Evolutionary conservation across 164 flowering plant species (phyloP).

Genomic region (Malania oleifera): DNA sequence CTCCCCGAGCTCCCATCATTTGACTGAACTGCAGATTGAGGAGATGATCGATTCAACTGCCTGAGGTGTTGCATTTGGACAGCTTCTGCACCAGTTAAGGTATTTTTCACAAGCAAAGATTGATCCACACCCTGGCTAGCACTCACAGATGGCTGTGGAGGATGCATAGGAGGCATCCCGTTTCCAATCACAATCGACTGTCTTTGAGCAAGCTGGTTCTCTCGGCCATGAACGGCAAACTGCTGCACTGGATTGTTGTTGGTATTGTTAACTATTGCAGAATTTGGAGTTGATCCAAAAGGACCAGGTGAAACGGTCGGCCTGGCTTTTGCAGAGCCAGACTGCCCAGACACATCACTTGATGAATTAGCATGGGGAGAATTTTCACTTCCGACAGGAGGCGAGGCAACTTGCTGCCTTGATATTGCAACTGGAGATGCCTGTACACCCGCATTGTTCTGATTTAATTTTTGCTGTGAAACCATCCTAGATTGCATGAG

Average conservation of each 20-base stretch:
- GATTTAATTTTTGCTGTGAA: slow-evolving; percentile 64
- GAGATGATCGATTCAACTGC: slow-evolving; percentile 52
- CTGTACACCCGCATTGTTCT: slow-evolving; percentile 40
- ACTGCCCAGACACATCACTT: slow-evolving; percentile 73
- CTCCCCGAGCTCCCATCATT: slow-evolving; percentile 36
- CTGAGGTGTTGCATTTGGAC: slow-evolving; percentile 54
- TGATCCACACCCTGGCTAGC: slow-evolving; percentile 45
- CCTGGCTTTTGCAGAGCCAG: slow-evolving; percentile 54
- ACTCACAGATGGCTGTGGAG: slow-evolving; percentile 50
- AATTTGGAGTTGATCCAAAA: slow-evolving; percentile 36
- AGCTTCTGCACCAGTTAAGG: slow-evolving; percentile 34
- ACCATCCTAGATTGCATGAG: slow-evolving; percentile 69
- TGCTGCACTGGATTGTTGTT: slow-evolving; percentile 47
- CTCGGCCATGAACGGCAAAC: slow-evolving; percentile 42
- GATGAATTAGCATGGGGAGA: slow-evolving; percentile 67
- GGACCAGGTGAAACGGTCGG: slow-evolving; percentile 44
- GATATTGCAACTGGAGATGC: slow-evolving; percentile 35
- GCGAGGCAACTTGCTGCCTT: slow-evolving; percentile 61
- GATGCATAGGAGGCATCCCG: slow-evolving; percentile 60
- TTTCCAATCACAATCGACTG: slow-evolving; percentile 40
- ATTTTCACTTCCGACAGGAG: slow-evolving; percentile 53
- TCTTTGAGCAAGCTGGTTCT: slow-evolving; percentile 47
- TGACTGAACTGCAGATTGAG: slow-evolving; percentile 41
- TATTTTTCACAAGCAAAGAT: slow-evolving; percentile 31
- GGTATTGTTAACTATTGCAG: slow-evolving; percentile 27